These are phyloP conservation scores for Camellia lanceoleosa DNA, from an alignment of 148 eudicot species.

Conservation along the genomic window DNA sequence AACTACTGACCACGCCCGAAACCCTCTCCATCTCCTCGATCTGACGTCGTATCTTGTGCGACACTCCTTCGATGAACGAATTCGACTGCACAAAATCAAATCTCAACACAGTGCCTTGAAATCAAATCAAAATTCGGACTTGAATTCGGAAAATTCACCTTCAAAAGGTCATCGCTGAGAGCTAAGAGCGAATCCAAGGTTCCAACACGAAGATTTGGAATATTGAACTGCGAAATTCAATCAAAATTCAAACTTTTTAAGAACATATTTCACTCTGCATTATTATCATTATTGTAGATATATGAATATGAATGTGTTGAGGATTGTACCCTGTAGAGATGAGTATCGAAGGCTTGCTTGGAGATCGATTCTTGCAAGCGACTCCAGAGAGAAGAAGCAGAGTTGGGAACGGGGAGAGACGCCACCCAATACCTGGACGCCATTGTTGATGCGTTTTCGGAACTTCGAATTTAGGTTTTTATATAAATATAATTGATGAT, in stretches of 20 bases:
- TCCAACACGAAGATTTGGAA: conserved; percentile 86
- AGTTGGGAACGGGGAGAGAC: conserved; percentile 68
- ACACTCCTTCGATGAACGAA: conserved; percentile 35
- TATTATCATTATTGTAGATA: background rate
- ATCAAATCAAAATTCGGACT: background rate
- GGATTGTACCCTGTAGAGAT: conserved; percentile 61
- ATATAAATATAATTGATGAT: too few relatives aligned
- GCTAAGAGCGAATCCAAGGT: conserved; percentile 78
- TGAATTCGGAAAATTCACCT: conserved; percentile 35
- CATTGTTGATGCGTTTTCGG: conserved; percentile 35
- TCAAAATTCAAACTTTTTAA: background rate
- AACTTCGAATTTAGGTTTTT: background rate
- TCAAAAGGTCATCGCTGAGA: conserved; percentile 82
- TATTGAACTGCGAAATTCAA: conserved; percentile 65
- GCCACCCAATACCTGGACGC: conserved; percentile 86
- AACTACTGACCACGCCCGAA: conserved; percentile 66
- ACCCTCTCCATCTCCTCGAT: conserved; percentile 90
- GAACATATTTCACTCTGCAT: background rate
- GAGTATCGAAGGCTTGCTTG: conserved; percentile 76
- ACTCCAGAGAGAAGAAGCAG: conserved; percentile 63
- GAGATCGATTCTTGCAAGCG: conserved; percentile 82
- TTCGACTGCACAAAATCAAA: conserved; percentile 46
- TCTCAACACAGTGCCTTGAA: background rate
- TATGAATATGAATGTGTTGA: background rate
- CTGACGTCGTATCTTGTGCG: conserved; percentile 96